phyloP scores from a whole-genome alignment of 2,329 filamentous ascomycete species.

The Apiospora kogelbergensis region DNA sequence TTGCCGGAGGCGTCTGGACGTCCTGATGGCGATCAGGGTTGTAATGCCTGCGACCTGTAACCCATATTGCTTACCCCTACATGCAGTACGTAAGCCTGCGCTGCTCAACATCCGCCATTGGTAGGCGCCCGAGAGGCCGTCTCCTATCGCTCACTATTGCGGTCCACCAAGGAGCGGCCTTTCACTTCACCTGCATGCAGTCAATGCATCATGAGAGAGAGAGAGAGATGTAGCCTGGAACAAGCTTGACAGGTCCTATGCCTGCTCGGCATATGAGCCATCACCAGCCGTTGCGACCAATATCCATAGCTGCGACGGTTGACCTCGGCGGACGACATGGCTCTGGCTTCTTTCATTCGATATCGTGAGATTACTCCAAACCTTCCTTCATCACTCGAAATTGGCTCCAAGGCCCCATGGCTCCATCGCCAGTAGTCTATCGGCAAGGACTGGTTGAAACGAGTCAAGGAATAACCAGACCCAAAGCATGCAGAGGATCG shows the following conservation, averaged over 20 bases:
- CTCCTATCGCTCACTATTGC: neutral
- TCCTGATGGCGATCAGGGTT: constrained; percentile 3
- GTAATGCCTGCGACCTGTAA: constrained; percentile 6
- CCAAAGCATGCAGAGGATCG: constrained; percentile 1
- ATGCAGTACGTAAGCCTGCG: constrained; percentile 3
- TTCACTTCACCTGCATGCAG: constrained; percentile 1
- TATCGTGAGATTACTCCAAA: constrained; percentile 3
- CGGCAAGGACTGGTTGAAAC: neutral
- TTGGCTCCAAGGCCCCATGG: constrained; percentile 1
- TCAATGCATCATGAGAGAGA: neutral
- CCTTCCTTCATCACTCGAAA: constrained; percentile 2
- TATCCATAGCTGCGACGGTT: constrained; percentile 5
- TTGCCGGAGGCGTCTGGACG: neutral
- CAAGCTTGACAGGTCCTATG: neutral
- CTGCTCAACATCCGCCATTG: neutral
- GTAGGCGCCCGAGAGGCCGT: neutral
- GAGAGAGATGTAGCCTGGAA: neutral
- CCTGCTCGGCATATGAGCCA: neutral
- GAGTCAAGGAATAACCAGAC: constrained; percentile 1
- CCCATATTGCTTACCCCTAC: constrained; percentile 1
- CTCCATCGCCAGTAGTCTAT: constrained; percentile 3
- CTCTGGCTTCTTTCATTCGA: constrained; percentile 1
- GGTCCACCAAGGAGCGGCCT: constrained; percentile 2
- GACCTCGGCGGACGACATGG: neutral
- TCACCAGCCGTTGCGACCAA: neutral